Evolutionary conservation across 2,329 filamentous ascomycete species (phyloP), one percentile per base, ranked within the genome.

Genomic region (Pseudocercospora eumusae): DNA sequence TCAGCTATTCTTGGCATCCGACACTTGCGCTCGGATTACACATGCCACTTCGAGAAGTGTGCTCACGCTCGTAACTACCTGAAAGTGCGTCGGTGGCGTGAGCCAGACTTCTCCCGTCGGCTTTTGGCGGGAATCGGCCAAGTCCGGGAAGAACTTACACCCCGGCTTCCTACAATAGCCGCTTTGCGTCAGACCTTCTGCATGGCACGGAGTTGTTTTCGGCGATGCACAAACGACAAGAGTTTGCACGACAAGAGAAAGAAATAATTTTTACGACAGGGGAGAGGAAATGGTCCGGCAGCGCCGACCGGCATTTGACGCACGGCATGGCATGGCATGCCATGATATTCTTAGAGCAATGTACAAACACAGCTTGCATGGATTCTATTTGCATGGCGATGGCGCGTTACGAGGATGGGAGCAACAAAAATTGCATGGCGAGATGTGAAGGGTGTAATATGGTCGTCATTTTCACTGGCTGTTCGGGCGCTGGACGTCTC

Each of bases 1-100:
- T 59, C 52, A 63, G 57, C 57, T 27, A 42, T 49, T 20, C 54
- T 62, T 54, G 60, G 60, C 55, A 47, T n/a, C 23, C 49, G 20
- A 47, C 25, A 20, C 23, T 18, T n/a, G 10, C 42, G 18, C 21
- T 36, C 18, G 28, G 52, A 36, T 25, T 18, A 40, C 31, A 54
- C n/a, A n/a, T 21, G 23, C 27, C 52, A 36, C 52, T 20, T 54
- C 25, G 13, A 52, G 47, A 31, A 31, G 21, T 47, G 44, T 47
- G 44, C 23, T 20, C 44, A 25, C 21, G 7, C 13, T 52, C 11
- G 47, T 52, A 52, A 23, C 47, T 52, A 52, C 47, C 47, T 52
- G 47, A 52, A 28, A 31, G 31, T 52, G 21, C 47, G 47, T 52
- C 47, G 47, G 47, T 52, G 47, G 47, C 47, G 47, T 52, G 47